These are phyloP conservation scores for Argentina anserina DNA, from an alignment of 306 rosid genomes.

Conservation along the genomic window DNA sequence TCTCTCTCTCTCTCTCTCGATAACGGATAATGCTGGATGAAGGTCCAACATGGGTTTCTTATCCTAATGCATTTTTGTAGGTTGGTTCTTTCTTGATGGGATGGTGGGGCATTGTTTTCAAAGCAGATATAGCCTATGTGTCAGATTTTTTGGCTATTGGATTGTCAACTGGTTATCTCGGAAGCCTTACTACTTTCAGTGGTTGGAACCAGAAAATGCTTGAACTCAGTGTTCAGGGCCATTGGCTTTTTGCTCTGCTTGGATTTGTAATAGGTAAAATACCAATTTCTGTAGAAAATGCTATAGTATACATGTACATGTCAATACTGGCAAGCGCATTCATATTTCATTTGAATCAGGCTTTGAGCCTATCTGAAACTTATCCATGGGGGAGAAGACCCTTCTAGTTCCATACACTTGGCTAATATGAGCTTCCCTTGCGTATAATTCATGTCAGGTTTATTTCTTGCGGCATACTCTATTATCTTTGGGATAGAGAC, in stretches of 20 bases:
- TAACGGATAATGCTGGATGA: background rate
- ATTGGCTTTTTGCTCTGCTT: constrained; percentile 55
- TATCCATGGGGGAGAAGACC: background rate
- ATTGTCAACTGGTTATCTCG: constrained; percentile 76
- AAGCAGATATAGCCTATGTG: constrained; percentile 52
- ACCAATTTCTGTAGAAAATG: background rate
- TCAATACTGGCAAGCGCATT: background rate
- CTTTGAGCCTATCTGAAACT: constrained; percentile 15
- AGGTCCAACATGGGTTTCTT: background rate
- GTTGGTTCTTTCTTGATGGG: constrained; percentile 93
- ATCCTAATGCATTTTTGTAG: constrained; percentile 31
- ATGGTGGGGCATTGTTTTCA: constrained; percentile 88
- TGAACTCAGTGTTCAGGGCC: constrained; percentile 63
- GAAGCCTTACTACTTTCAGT: constrained; percentile 93
- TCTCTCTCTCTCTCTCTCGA: constrained; percentile 18
- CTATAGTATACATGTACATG: background rate
- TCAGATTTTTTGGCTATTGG: constrained; percentile 77
- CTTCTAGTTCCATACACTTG: background rate
- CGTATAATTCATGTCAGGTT: constrained; percentile 41
- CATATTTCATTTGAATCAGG: background rate
- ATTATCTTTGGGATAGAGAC: constrained; percentile 69
- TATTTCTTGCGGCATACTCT: constrained; percentile 65
- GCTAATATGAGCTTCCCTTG: constrained; percentile 1
- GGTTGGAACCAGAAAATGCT: constrained; percentile 97
- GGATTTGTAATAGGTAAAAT: constrained; percentile 68